A percentile compares a stretch with the other conserved stretches of the same genome.
These are phyloP conservation scores for Aspergillus viridinutans DNA, from an alignment of 2,329 filamentous ascomycete genomes.

Conservation along the genomic window DNA sequence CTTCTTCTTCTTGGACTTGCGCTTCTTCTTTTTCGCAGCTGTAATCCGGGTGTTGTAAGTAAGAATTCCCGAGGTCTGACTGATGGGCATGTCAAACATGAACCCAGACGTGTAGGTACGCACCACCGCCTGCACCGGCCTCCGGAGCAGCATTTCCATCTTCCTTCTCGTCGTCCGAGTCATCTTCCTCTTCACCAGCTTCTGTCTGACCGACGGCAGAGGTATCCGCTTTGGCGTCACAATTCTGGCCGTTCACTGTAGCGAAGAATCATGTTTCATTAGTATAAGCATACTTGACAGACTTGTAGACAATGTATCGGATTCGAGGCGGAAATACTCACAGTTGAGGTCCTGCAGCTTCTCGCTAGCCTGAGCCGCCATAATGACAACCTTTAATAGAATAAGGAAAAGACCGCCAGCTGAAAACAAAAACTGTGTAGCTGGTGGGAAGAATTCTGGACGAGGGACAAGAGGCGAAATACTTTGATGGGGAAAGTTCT, in stretches of 20 bases:
- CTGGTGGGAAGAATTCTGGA: constrained; percentile 18
- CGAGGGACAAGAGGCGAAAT: constrained; percentile 13
- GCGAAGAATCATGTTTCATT: constrained; percentile 13
- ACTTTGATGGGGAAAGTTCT: constrained; percentile 3
- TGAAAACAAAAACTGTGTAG: constrained; percentile 15
- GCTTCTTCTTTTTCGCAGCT: constrained; percentile 72
- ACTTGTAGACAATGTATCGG: background rate
- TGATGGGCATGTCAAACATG: background rate
- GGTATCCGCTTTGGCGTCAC: constrained; percentile 30
- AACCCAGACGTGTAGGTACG: constrained; percentile 8
- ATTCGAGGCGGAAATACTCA: constrained; percentile 20
- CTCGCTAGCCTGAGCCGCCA: constrained; percentile 41
- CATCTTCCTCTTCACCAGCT: constrained; percentile 49
- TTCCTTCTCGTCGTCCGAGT: constrained; percentile 53
- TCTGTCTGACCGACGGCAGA: constrained; percentile 31
- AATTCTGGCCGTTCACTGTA: constrained; percentile 38
- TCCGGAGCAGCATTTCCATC: constrained; percentile 42
- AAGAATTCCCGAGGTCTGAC: background rate
- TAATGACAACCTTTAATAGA: constrained; percentile 23
- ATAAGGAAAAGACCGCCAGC: constrained; percentile 12
- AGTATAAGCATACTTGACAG: constrained; percentile 9
- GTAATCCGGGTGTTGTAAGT: constrained; percentile 6
- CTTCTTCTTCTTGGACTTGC: constrained; percentile 70
- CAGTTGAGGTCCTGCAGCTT: constrained; percentile 40
- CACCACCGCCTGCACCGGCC: constrained; percentile 36